A percentile compares a stretch with the other conserved stretches of the same genome.
phyloP scores from a whole-genome alignment of 2,329 filamentous ascomycete genomes.

The Coniochaeta hoffmannii region DNA sequence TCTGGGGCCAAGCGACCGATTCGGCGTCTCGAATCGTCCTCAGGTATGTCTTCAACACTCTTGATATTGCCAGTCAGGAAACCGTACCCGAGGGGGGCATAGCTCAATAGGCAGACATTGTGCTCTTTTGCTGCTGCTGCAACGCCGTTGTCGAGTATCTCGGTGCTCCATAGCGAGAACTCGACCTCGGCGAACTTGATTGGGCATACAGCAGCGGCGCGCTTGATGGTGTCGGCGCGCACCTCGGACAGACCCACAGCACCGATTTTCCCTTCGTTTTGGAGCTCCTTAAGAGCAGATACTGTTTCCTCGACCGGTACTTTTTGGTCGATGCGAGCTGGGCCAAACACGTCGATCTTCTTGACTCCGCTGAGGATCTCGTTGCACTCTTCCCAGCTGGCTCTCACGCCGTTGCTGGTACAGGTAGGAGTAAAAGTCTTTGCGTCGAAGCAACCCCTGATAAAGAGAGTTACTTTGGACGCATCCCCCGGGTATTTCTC shows the following conservation, averaged over 20 bases:
- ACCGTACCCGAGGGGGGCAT: conserved; percentile 28
- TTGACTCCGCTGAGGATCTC: too few relatives aligned
- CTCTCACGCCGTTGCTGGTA: too few relatives aligned
- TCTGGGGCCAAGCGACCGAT: conserved; percentile 54
- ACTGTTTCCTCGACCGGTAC: conserved; percentile 6
- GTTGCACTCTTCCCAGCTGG: too few relatives aligned
- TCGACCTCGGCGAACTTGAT: conserved; percentile 35
- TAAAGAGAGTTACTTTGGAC: conserved; percentile 50
- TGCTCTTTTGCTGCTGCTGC: conserved; percentile 38
- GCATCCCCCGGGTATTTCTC: conserved; percentile 56
- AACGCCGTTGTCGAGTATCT: conserved; percentile 23
- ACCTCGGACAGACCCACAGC: conserved; percentile 32
- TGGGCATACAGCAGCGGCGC: conserved; percentile 23
- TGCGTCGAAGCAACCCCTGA: conserved; percentile 19
- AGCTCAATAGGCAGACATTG: conserved; percentile 60
- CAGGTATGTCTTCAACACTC: conserved; percentile 42
- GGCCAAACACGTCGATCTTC: too few relatives aligned
- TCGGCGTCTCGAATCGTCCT: conserved; percentile 34
- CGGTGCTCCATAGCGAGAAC: conserved; percentile 26
- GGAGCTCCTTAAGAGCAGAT: conserved; percentile 5
- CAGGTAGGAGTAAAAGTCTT: too few relatives aligned
- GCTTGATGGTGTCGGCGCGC: conserved; percentile 27
- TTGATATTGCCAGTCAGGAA: conserved; percentile 43
- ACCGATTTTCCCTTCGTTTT: conserved; percentile 30
- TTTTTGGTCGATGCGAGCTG: too few relatives aligned